Evolutionary conservation across 768 basidiomycete species (phyloP).

Genomic region (Mycena leptocephala): DNA sequence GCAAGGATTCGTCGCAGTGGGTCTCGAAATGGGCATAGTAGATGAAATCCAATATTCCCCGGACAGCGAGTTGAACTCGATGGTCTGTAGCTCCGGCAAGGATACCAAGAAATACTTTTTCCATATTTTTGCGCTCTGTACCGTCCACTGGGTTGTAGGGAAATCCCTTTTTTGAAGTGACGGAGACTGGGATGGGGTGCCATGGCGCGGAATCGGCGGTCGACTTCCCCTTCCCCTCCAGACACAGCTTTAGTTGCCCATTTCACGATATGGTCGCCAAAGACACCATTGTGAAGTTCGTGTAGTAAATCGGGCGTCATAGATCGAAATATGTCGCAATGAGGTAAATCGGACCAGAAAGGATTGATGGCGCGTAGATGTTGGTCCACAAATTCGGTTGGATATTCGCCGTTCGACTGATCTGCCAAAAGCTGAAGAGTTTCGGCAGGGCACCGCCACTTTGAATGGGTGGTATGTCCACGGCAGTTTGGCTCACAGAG

Average conservation of each 20-base stretch:
- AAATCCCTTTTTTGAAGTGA: too few species aligned
- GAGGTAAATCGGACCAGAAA: neutral
- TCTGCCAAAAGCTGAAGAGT: neutral
- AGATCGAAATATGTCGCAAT: too few species aligned
- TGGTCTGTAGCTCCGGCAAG: slow-evolving; percentile 37
- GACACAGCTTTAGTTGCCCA: neutral
- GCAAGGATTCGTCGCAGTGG: too few species aligned
- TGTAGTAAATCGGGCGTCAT: neutral
- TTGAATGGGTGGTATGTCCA: too few species aligned
- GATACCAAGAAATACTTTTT: too few species aligned
- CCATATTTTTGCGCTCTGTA: too few species aligned
- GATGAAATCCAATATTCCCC: slow-evolving; percentile 47
- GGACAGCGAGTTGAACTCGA: slow-evolving; percentile 27
- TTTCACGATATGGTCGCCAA: neutral
- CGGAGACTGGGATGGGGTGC: too few species aligned
- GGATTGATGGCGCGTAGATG: neutral
- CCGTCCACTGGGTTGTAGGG: too few species aligned
- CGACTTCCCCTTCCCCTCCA: slow-evolving; percentile 18
- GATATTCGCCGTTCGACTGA: neutral
- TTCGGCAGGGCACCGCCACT: neutral
- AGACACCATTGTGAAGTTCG: neutral
- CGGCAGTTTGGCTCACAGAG: too few species aligned
- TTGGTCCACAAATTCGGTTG: neutral
- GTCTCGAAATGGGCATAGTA: too few species aligned
- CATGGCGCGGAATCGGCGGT: too few species aligned